Evolutionary conservation across 345 rosid species (phyloP), one percentile per base, ranked within the genome.

Genomic region (Pugionium cornutum): DNA sequence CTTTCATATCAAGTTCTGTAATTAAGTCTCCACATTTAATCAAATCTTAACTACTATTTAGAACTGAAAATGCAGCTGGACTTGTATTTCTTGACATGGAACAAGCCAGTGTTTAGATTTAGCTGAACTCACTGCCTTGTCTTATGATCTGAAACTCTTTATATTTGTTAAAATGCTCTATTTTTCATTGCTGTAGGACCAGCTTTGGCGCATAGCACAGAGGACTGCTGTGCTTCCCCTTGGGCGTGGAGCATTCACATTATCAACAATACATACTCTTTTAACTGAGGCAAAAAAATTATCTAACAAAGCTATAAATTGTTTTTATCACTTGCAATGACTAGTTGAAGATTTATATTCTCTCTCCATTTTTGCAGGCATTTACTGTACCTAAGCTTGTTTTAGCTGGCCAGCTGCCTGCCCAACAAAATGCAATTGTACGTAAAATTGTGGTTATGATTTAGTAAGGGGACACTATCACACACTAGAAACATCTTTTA

Each of bases 351-450:
- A 63, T 58, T 18, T n/a, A 28, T 11, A 32, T 63, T 76, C 40
- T 62, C 45, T 57, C 75, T 58, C 49, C 67, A 67, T 3, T 67
- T 67, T 66, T 79, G 76, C 54, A 92, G 98, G 96, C 89, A 56
- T 92, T 92, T 78, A 85, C 92, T 32, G 95, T 88, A 56, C 99
- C 99, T 59, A 90, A 88, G 87, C 96, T 94, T 86, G 95, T 88
- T 67, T 82, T 94, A 78, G 94, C 95, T 33, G 99, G 99, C 79
- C 97, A 92, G 62, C 80, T 90, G 80, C 99, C 96, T 66, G 86
- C 99, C 64, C 99, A 89, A 75, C 99, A 89, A 77, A 90, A 92
- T 83, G 99, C 99, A 71, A 90, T 90, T 51, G 99, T 94, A 88
- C n/a, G 97, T 84, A 66, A 57, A 55, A 26, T 64, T 67, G 34